Conservation (phyloP, 805 yeast genomes). For the Saccharomycopsis javanensis region DNA sequence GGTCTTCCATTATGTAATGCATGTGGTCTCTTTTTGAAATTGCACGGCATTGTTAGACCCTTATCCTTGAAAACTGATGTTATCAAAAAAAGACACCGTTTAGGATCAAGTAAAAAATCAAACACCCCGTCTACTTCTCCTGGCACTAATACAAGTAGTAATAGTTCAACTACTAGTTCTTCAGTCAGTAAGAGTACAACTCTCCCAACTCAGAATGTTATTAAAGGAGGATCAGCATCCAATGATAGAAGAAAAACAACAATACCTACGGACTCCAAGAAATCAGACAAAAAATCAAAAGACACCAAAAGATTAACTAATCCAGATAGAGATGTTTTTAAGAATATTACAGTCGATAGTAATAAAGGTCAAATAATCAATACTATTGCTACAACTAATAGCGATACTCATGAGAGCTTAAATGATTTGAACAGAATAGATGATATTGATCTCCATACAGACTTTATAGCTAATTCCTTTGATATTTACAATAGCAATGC, state of each 20-base stretch:
- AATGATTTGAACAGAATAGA: not conserved
- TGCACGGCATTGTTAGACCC: constrained; percentile 95
- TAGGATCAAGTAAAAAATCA: constrained; percentile 22
- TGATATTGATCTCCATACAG: not conserved
- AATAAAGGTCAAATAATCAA: not conserved
- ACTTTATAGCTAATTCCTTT: not conserved
- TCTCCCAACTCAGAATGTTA: not conserved
- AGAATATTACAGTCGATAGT: not conserved
- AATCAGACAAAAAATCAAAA: not conserved
- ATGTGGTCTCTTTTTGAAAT: constrained; percentile 83
- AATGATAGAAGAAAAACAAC: not conserved
- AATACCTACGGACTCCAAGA: not conserved
- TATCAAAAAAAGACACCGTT: constrained; percentile 79
- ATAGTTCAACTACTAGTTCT: not conserved
- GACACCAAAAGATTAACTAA: not conserved
- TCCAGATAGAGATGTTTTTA: not conserved
- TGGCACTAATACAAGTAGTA: not conserved
- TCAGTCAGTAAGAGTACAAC: not conserved
- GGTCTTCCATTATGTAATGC: constrained; percentile 95
- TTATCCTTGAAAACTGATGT: constrained; percentile 85
- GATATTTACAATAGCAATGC: not conserved
- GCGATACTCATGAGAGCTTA: not conserved
- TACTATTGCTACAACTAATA: not conserved
- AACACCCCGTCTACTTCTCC: not conserved
- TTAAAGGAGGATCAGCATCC: not conserved